Evolutionary conservation across 805 yeast species (phyloP).

Genomic region (Hanseniaspora thailandica): DNA sequence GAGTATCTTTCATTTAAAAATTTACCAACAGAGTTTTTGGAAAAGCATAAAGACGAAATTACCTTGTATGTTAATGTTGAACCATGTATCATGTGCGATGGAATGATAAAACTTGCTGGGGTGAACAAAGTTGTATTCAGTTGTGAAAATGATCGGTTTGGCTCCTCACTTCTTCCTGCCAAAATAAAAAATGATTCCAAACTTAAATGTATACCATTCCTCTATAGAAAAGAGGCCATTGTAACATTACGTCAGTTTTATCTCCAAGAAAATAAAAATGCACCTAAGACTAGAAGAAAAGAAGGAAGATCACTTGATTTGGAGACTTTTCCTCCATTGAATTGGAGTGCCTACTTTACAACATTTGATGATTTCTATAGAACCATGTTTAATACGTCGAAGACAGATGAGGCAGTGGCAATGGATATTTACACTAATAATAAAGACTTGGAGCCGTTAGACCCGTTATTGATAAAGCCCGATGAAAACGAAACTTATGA

Average conservation of each 20-base stretch:
- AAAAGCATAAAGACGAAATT: slow-evolving; percentile 30
- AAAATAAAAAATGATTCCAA: slow-evolving; percentile 17
- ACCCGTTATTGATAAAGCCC: background rate
- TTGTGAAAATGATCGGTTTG: slow-evolving; percentile 89
- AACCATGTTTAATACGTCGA: background rate
- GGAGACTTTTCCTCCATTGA: slow-evolving; percentile 48
- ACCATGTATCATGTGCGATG: slow-evolving; percentile 97
- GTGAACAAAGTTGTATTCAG: slow-evolving; percentile 72
- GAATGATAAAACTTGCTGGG: slow-evolving; percentile 71
- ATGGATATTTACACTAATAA: background rate
- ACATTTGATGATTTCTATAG: slow-evolving; percentile 35
- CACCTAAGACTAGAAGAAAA: slow-evolving; percentile 71
- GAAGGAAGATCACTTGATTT: slow-evolving; percentile 50
- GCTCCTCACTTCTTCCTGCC: slow-evolving; percentile 41
- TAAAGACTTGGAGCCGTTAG: background rate
- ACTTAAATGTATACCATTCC: slow-evolving; percentile 53
- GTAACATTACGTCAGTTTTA: slow-evolving; percentile 72
- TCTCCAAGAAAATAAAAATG: slow-evolving; percentile 69
- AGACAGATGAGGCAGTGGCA: background rate
- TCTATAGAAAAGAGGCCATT: slow-evolving; percentile 71
- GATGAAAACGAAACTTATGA: background rate
- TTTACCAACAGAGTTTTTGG: background rate
- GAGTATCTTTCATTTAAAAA: slow-evolving; percentile 4
- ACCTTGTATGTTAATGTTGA: slow-evolving; percentile 88
- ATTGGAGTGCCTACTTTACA: slow-evolving; percentile 43